Base-by-base conservation (phyloP, 2,329 filamentous ascomycete species). In the Shiraia sp. region DNA sequence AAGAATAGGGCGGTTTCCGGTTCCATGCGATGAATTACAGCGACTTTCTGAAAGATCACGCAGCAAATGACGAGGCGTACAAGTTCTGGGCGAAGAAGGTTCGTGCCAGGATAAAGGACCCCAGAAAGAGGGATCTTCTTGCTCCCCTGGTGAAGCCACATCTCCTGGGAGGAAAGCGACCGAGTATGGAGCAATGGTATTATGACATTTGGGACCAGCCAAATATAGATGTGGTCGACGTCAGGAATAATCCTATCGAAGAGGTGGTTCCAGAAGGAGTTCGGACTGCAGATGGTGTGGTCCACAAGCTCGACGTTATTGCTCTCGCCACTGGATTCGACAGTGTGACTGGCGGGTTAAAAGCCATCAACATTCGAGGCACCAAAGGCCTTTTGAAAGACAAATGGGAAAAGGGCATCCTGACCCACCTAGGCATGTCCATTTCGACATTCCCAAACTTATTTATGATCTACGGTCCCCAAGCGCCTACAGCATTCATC, bases 401-500 rank as follows among this genome's bases (percentile, higher is more conserved):
- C 12, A 43, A 43, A 32, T 72, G 68, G 70, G 57, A 57, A 26
- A 47, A 65, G 19, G 61, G 68, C 23, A 50, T 59, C 4, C 53
- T 57, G 30, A 71, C 66, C 0, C 65, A 63, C n/a, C 57, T 72
- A 37, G 70, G 70, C 13, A 70, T 69, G 50, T 66, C 62, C 15
- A 54, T 61, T 36, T 45, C 53, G 9, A 57, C 58, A 7, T 66
- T 61, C 42, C 63, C 63, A 2, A 72, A 72, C 40, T 31, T 53
- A 10, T 63, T 62, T 40, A 63, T 66, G 49, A 50, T 71, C 4
- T 73, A 73, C 49, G 66, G 67, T 9, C 63, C 70, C 4, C 71
- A 73, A 47, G 71, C 66, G 2, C 71, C 70, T 0, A 73, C 70
- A 2, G 66, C 70, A 3, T 66, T 72, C 52, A 69, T 71, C 47